These are phyloP conservation scores for Petunia hybrid DNA, from an alignment of 305 asterid species.

Conservation along the genomic window DNA sequence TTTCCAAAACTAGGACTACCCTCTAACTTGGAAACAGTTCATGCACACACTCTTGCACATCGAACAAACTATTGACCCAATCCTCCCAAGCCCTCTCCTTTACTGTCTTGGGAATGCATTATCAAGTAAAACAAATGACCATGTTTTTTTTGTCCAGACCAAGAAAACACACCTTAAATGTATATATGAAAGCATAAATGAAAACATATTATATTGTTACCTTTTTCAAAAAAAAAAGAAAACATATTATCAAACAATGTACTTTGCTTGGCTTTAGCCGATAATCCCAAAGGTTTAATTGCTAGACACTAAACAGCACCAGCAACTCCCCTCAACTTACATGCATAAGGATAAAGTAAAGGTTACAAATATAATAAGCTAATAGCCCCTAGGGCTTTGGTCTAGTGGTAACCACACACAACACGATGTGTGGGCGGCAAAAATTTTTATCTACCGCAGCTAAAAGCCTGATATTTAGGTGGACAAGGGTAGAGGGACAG, in stretches of 20 bases:
- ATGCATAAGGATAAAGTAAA: background rate
- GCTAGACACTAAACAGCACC: background rate
- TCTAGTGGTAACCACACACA: too few relatives aligned
- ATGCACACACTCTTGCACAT: background rate
- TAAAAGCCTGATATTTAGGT: too few relatives aligned
- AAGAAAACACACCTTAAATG: background rate
- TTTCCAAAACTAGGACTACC: background rate
- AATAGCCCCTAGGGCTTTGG: too few relatives aligned
- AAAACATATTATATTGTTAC: too few relatives aligned
- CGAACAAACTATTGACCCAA: background rate
- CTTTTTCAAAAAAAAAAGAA: background rate
- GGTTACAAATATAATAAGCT: background rate
- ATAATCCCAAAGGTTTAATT: background rate
- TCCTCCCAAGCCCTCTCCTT: slow-evolving; percentile 21
- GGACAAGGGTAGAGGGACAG: too few relatives aligned
- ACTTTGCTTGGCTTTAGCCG: background rate
- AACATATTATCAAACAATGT: background rate
- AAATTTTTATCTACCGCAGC: too few relatives aligned
- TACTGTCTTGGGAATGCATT: slow-evolving; percentile 4
- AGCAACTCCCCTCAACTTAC: background rate
- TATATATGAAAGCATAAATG: too few relatives aligned
- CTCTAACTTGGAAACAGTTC: slow-evolving; percentile 25
- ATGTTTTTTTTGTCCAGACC: slow-evolving; percentile 1
- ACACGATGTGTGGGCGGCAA: too few relatives aligned
- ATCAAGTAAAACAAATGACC: slow-evolving; percentile 16